Evolutionary conservation across 495 filamentous ascomycete species (phyloP).

Genomic region (Tuber magnatum): DNA sequence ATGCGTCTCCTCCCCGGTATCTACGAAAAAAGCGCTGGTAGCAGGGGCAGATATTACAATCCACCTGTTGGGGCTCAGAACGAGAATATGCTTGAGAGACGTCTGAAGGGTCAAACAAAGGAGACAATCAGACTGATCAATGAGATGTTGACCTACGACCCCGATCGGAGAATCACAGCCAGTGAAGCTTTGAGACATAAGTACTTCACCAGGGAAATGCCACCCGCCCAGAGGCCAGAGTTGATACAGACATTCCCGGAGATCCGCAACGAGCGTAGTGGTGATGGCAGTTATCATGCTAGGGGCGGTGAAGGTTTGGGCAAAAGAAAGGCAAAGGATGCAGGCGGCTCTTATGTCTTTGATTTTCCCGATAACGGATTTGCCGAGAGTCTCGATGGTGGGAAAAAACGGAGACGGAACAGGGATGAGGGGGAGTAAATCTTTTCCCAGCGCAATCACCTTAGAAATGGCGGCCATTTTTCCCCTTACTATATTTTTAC

Average conservation of each 20-base stretch:
- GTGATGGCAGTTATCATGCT: conserved; percentile 19
- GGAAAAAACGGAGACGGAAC: neutral
- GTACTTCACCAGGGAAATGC: conserved; percentile 43
- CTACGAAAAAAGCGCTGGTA: conserved; percentile 14
- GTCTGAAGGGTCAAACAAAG: conserved; percentile 30
- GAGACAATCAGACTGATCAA: conserved; percentile 39
- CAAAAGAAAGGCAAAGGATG: conserved; percentile 23
- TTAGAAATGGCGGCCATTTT: neutral
- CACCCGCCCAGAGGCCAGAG: conserved; percentile 42
- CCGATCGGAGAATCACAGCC: conserved; percentile 35
- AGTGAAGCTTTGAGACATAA: conserved; percentile 30
- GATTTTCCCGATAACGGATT: conserved; percentile 42
- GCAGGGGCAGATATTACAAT: conserved; percentile 21
- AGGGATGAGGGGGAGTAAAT: neutral
- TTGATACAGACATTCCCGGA: conserved; percentile 47
- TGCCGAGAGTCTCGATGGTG: neutral
- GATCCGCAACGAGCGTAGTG: conserved; percentile 41
- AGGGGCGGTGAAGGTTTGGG: conserved; percentile 20
- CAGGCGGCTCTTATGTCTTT: conserved; percentile 42
- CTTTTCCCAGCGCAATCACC: neutral
- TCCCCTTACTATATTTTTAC: neutral
- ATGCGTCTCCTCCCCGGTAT: conserved; percentile 39
- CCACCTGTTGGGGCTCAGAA: conserved; percentile 25
- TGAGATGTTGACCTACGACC: conserved; percentile 40
- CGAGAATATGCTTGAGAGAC: conserved; percentile 31